Evolutionary conservation across 2,329 filamentous ascomycete species (phyloP).

Genomic region (Trichothecium sympodiale): DNA sequence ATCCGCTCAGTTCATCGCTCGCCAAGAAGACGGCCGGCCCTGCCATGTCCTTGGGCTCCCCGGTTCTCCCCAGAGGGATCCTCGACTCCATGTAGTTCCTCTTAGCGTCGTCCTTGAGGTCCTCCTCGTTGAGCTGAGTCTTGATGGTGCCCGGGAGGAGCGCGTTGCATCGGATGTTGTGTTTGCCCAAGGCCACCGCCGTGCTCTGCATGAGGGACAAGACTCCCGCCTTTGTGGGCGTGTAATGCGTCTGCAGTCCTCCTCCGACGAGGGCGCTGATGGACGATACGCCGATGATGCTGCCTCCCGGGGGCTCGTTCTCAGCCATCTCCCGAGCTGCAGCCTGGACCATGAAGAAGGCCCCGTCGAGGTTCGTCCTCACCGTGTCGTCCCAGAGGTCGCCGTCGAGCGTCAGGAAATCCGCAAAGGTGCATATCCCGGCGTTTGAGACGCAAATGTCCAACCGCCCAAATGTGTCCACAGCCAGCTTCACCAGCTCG

Average conservation of each 20-base stretch:
- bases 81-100: constrained; percentile 67
- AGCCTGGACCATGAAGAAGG: constrained; percentile 81
- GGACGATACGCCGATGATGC: constrained; percentile 66
- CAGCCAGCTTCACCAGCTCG: constrained; percentile 54
- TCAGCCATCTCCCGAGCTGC: constrained; percentile 73
- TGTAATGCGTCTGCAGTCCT: constrained; percentile 72
- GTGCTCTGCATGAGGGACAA: constrained; percentile 73
- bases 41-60: constrained; percentile 60
- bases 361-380: constrained; percentile 71
- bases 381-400: constrained; percentile 63
- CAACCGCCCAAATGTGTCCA: constrained; percentile 43
- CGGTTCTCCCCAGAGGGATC: constrained; percentile 69
- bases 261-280: constrained; percentile 71
- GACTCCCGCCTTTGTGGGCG: constrained; percentile 78
- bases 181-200: constrained; percentile 65
- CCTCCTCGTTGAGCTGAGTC: constrained; percentile 76
- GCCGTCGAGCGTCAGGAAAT: constrained; percentile 65
- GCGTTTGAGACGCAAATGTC: constrained; percentile 84
- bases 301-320: constrained; percentile 56
- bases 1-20: constrained; percentile 65
- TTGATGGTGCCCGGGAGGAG: constrained; percentile 72
- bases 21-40: constrained; percentile 81
- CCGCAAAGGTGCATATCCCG: constrained; percentile 77
- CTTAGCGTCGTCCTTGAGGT: constrained; percentile 64
- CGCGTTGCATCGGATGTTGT: constrained; percentile 74